Evolutionary conservation across 257 asterid genomes (phyloP).

Genomic region (Solanum sejunctum): DNA sequence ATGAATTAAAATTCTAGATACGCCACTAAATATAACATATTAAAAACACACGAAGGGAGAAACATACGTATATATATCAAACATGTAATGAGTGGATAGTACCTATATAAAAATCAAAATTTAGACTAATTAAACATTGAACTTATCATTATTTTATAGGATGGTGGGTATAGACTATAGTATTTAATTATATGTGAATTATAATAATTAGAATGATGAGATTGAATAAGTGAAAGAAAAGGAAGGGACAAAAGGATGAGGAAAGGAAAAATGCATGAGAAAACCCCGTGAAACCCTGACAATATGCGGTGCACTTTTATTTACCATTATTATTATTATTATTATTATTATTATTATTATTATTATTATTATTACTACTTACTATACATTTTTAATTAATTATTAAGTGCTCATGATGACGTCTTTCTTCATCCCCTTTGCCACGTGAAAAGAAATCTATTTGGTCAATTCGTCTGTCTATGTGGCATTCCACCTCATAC

Average conservation of each 20-base stretch:
- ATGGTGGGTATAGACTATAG: neutral
- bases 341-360: neutral
- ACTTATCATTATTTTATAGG: neutral
- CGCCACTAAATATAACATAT: neutral
- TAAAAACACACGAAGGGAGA: neutral
- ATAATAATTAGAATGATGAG: neutral
- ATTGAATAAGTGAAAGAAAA: neutral
- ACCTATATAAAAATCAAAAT: neutral
- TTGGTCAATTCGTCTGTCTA: slow-evolving; percentile 1
- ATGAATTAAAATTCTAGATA: no score
- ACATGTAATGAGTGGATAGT: neutral
- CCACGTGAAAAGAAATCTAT: slow-evolving; percentile 30
- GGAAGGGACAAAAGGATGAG: neutral
- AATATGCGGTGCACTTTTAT: slow-evolving; percentile 28
- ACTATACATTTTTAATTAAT: neutral
- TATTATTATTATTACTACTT: no score
- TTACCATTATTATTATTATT: neutral
- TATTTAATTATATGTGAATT: neutral
- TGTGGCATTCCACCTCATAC: slow-evolving; percentile 24
- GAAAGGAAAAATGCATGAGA: slow-evolving; percentile 21
- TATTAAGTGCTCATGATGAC: neutral
- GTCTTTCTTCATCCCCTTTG: slow-evolving; percentile 5
- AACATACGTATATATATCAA: neutral
- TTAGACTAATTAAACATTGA: neutral
- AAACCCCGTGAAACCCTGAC: slow-evolving; percentile 36